Evolutionary conservation across 2,329 filamentous ascomycete species (phyloP).

Genomic region (Achaetomium macrosporum): DNA sequence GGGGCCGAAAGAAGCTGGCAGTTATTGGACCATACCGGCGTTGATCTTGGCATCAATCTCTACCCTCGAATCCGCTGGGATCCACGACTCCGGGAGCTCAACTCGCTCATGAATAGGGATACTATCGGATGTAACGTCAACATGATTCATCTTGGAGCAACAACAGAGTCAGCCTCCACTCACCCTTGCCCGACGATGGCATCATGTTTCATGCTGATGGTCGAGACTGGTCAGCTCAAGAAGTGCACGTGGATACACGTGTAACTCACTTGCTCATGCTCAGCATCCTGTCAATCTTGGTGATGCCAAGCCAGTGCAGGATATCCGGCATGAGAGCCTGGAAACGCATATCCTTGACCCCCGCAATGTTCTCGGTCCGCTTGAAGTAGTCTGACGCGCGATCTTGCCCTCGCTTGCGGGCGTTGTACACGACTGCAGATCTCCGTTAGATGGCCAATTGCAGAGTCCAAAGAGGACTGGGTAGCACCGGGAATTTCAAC

Average conservation of each 20-base stretch:
- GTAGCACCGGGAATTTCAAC: constrained; percentile 22
- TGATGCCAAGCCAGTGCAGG: constrained; percentile 95
- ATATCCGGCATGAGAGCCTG: constrained; percentile 98
- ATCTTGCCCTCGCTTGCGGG: constrained; percentile 71
- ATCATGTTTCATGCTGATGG: constrained; percentile 76
- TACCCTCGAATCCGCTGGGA: constrained; percentile 90
- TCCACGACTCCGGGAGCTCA: constrained; percentile 88
- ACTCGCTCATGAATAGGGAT: constrained; percentile 86
- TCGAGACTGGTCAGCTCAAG: constrained; percentile 18
- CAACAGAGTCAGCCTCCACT: constrained; percentile 24
- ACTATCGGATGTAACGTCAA: constrained; percentile 32
- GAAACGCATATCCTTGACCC: constrained; percentile 95
- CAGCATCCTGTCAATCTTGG: constrained; percentile 96
- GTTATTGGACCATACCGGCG: constrained; percentile 56
- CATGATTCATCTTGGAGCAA: constrained; percentile 4
- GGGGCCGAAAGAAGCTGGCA: constrained; percentile 5
- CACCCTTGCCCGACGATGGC: constrained; percentile 78
- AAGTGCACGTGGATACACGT: neutral
- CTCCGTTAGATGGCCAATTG: constrained; percentile 23
- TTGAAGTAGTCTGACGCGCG: constrained; percentile 90
- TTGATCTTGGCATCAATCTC: constrained; percentile 99
- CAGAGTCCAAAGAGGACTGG: constrained; percentile 2
- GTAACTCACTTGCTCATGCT: constrained; percentile 86
- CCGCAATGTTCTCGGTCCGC: constrained; percentile 95
- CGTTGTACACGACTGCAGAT: constrained; percentile 62